Evolutionary conservation across 495 filamentous ascomycete species (phyloP), one percentile per base, ranked within the genome.

Genomic region (Rhizodiscina lignyota): DNA sequence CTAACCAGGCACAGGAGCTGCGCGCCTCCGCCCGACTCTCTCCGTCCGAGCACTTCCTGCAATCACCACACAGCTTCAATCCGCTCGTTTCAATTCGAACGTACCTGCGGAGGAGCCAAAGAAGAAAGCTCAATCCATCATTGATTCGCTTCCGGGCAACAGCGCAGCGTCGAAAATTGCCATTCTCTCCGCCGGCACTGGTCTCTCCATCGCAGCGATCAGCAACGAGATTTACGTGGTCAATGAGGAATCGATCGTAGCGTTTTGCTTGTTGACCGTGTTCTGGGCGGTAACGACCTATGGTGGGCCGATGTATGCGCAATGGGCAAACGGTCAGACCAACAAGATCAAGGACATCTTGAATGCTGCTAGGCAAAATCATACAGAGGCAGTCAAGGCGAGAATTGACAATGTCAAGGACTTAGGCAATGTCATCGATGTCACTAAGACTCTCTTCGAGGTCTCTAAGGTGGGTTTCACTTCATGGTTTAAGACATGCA

Each of bases 151-250:
- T 30, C 58, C 58, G 15, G 57, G 57, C 24, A 58, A 54, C 45
- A 57, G 39, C 46, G 37, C 48, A 18, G 36, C 51, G 34, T 84
- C 83, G 58, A 99, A 96, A 74, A 84, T 83, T 43, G 91, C 91
- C 52, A 81, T 92, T 58, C 74, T 99, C 39, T 96, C 89, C 49
- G 84, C 83, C 39, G 77, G 75, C 39, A 83, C 91, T 55, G 86
- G 83, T 65, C 54, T 86, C 42, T 84, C 82, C 47, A 69, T 93
- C 50, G 89, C 85, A 53, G 91, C 89, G 52, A 85, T 99, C 65
- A 87, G 79, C 77, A 99, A 93, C 63, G 91, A 99, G 68, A 78
- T 96, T 66, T 99, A 94, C 60, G 83, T 99, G 56, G 67, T 99
- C 59, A 99, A 96, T 64, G 87, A 96, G 67, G 91, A 99, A 67